These are phyloP conservation scores for Xylaria castorea DNA, from an alignment of 495 filamentous ascomycete genomes.

Conservation along the genomic window DNA sequence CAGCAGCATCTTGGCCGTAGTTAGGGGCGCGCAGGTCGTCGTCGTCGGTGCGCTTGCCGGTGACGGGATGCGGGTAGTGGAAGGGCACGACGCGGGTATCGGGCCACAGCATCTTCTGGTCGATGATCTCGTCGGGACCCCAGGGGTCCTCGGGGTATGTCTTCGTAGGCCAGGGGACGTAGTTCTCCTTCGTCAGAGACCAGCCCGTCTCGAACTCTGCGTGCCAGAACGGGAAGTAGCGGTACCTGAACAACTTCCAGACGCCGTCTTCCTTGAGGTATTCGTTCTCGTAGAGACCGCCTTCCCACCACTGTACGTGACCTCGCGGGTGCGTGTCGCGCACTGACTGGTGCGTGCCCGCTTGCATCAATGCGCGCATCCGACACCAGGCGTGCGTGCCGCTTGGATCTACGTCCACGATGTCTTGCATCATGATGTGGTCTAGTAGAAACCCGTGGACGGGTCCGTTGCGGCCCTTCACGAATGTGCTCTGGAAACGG, in stretches of 20 bases:
- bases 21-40: conserved; percentile 58
- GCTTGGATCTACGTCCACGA: conserved; percentile 53
- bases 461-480: conserved; percentile 60
- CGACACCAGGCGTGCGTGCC: conserved; percentile 59
- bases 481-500: conserved; percentile 57
- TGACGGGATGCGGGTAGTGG: conserved; percentile 63
- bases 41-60: conserved; percentile 48
- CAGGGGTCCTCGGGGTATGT: conserved; percentile 55
- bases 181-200: conserved; percentile 59
- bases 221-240: conserved; percentile 66
- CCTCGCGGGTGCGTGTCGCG: conserved; percentile 56
- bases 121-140: conserved; percentile 60
- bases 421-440: conserved; percentile 64
- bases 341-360: conserved; percentile 58
- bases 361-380: conserved; percentile 63
- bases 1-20: conserved; percentile 48
- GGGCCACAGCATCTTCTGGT: conserved; percentile 62
- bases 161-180: conserved; percentile 54
- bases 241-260: conserved; percentile 62
- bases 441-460: conserved; percentile 62
- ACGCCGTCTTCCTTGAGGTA: conserved; percentile 63
- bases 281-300: conserved; percentile 65
- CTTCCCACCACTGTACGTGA: conserved; percentile 63
- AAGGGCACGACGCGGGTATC: conserved; percentile 62
- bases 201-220: conserved; percentile 60